Conservation (phyloP, 768 basidiomycete species). For the Tephrocybe sp. region DNA sequence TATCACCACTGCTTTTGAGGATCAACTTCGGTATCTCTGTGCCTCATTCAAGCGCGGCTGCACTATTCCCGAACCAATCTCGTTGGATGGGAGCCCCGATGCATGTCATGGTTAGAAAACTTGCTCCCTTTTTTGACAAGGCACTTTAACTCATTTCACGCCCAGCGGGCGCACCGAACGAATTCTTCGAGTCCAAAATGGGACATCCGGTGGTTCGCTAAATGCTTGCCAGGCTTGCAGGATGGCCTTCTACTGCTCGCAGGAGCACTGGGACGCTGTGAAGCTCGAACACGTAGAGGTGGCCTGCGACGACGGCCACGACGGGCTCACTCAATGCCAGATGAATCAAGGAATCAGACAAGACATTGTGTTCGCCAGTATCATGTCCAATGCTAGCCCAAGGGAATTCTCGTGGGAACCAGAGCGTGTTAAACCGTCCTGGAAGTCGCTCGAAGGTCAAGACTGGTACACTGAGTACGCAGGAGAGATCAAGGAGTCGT, state of each 20-base stretch:
- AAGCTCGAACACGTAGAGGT: slow-evolving; percentile 14
- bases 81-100: slow-evolving; percentile 21
- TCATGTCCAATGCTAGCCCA: not conserved
- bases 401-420: slow-evolving; percentile 28
- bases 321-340: slow-evolving; percentile 24
- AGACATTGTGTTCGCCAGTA: slow-evolving; percentile 15
- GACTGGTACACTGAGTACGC: slow-evolving; percentile 28
- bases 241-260: slow-evolving; percentile 25
- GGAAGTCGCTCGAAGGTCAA: slow-evolving; percentile 23
- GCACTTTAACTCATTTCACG: not conserved
- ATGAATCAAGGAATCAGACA: slow-evolving; percentile 21
- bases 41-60: slow-evolving; percentile 3
- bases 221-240: slow-evolving; percentile 23
- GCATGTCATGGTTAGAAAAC: slow-evolving; percentile 22
- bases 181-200: slow-evolving; percentile 21
- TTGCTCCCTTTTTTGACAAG: not conserved
- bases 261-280: slow-evolving; percentile 22
- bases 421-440: slow-evolving; percentile 22
- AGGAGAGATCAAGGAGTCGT: slow-evolving; percentile 9
- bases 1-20: not conserved
- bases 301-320: slow-evolving; percentile 21
- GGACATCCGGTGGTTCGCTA: not conserved
- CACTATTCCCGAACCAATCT: slow-evolving; percentile 14
- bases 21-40: not conserved
- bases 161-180: slow-evolving; percentile 24